These are phyloP conservation scores for Ganoderma multipileum DNA, from an alignment of 1,284 basidiomycete genomes.

Conservation along the genomic window DNA sequence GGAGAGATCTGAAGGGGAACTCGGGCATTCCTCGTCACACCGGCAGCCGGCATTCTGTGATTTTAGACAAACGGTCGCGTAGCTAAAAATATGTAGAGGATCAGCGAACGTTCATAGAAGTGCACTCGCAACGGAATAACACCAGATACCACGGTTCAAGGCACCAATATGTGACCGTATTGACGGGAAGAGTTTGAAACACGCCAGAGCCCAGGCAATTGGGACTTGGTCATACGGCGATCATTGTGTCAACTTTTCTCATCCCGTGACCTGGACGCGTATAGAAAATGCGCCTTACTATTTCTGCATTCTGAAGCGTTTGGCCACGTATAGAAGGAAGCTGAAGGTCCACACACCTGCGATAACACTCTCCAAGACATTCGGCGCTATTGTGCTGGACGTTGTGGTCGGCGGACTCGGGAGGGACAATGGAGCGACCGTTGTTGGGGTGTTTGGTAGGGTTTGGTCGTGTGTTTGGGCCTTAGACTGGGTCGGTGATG, in stretches of 20 bases:
- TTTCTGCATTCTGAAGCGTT: not conserved
- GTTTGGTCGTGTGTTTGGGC: slow-evolving; percentile 31
- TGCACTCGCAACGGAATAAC: not conserved
- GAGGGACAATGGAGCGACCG: slow-evolving; percentile 19
- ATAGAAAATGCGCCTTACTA: not conserved
- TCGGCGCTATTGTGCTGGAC: not conserved
- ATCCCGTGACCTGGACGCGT: slow-evolving; percentile 5
- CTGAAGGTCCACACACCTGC: no score
- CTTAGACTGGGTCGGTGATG: slow-evolving; percentile 19
- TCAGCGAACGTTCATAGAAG: not conserved
- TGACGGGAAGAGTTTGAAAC: not conserved
- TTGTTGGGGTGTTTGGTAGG: slow-evolving; percentile 20
- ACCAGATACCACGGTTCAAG: not conserved
- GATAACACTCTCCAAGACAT: not conserved
- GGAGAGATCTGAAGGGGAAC: not conserved
- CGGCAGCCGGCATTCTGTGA: not conserved
- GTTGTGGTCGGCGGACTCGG: not conserved
- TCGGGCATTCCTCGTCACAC: not conserved
- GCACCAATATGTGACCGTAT: not conserved
- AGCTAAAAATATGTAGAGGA: not conserved
- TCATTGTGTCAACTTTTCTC: not conserved
- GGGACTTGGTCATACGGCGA: no score
- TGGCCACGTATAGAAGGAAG: not conserved
- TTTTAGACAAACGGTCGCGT: not conserved
- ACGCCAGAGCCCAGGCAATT: no score